phyloP scores from a whole-genome alignment of 2,329 filamentous ascomycete species.

The Rhinocladiella mackenziei region DNA sequence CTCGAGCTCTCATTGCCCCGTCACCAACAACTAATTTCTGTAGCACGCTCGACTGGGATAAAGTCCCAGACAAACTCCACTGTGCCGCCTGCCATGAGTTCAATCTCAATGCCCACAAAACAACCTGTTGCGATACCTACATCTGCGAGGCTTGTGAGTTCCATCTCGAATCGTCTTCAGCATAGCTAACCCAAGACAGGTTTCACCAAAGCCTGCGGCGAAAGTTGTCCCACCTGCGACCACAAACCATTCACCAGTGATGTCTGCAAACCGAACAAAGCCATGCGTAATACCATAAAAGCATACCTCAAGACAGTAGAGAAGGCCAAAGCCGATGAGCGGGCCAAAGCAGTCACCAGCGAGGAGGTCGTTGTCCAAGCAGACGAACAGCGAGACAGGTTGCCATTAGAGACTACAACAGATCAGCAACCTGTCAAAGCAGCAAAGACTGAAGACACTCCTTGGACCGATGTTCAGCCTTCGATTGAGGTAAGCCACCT shows the following conservation, averaged over 20 bases:
- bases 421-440: conserved; percentile 21
- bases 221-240: conserved; percentile 86
- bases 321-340: conserved; percentile 73
- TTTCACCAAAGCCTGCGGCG: conserved; percentile 54
- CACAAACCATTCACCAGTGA: conserved; percentile 82
- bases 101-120: conserved; percentile 81
- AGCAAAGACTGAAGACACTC: conserved; percentile 19
- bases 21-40: neutral
- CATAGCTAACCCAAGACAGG: conserved; percentile 12
- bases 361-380: conserved; percentile 10
- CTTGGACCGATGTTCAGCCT: conserved; percentile 16
- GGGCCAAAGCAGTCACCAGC: conserved; percentile 38
- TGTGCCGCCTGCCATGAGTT: conserved; percentile 92
- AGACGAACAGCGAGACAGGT: conserved; percentile 1
- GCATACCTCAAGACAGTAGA: conserved; percentile 87
- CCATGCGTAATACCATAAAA: conserved; percentile 84
- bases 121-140: conserved; percentile 91
- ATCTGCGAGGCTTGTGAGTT: conserved; percentile 83
- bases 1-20: neutral
- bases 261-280: conserved; percentile 84
- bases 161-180: conserved; percentile 2
- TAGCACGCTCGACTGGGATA: conserved; percentile 73
- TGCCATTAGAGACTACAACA: conserved; percentile 2
- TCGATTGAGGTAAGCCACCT: conserved; percentile 23
- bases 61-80: conserved; percentile 92